phyloP scores from a whole-genome alignment of 2,329 filamentous ascomycete species.

The Phaeomoniella chlamydospora region DNA sequence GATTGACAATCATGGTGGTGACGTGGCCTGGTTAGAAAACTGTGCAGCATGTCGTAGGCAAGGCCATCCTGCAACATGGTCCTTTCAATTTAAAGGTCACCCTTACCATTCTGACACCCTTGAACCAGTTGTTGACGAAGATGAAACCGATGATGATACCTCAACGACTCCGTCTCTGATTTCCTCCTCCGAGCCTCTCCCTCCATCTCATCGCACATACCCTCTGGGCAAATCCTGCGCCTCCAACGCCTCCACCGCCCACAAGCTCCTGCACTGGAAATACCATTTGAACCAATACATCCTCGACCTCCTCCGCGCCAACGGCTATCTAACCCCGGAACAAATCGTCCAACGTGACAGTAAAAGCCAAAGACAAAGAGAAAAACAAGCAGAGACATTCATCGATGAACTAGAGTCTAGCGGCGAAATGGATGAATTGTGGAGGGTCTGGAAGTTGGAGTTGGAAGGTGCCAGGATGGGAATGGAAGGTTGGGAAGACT shows the following conservation, averaged over 20 bases:
- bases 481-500: slow-evolving; percentile 17
- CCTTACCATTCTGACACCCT: slow-evolving; percentile 53
- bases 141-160: slow-evolving; percentile 25
- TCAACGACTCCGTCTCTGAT: slow-evolving; percentile 22
- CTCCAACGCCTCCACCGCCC: slow-evolving; percentile 52
- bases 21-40: background rate
- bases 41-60: slow-evolving; percentile 61
- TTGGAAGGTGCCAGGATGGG: slow-evolving; percentile 42
- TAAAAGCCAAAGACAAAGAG: slow-evolving; percentile 44
- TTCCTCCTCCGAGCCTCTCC: slow-evolving; percentile 31
- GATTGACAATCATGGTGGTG: slow-evolving; percentile 3
- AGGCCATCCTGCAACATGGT: slow-evolving; percentile 52
- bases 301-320: slow-evolving; percentile 41
- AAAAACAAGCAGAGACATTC: slow-evolving; percentile 47
- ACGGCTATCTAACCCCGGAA: slow-evolving; percentile 42
- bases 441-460: slow-evolving; percentile 49
- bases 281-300: slow-evolving; percentile 60
- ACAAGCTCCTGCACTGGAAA: slow-evolving; percentile 63
- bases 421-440: slow-evolving; percentile 47
- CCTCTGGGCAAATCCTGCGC: slow-evolving; percentile 44
- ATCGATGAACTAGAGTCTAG: slow-evolving; percentile 48
- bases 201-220: slow-evolving; percentile 30
- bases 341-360: slow-evolving; percentile 45
- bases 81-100: slow-evolving; percentile 48
- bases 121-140: slow-evolving; percentile 41